phyloP scores from a whole-genome alignment of 2,329 filamentous ascomycete genomes.

The Fusarium duplospermum region DNA sequence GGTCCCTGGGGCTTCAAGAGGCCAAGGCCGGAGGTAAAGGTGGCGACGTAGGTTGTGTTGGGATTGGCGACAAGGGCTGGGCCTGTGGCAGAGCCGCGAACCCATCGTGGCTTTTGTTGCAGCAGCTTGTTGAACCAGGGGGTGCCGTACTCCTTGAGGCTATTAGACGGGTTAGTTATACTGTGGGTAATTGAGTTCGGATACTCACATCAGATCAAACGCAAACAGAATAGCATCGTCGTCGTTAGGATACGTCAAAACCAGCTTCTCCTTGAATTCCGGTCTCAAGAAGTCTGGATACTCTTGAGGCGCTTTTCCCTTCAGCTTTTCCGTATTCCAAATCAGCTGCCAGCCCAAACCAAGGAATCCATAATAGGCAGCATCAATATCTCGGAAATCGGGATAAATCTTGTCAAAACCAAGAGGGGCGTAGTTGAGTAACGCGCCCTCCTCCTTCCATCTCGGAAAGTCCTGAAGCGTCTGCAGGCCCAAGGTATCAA shows the following conservation, averaged over 20 bases:
- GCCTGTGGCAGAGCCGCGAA: constrained; percentile 61
- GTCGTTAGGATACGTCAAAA: constrained; percentile 66
- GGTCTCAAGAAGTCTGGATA: constrained; percentile 58
- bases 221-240: constrained; percentile 65
- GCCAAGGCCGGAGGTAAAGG: constrained; percentile 47
- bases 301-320: constrained; percentile 8
- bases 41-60: constrained; percentile 44
- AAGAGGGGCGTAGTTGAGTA: constrained; percentile 59
- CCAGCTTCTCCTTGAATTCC: constrained; percentile 63
- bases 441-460: constrained; percentile 57
- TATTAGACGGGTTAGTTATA: constrained; percentile 2
- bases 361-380: constrained; percentile 49
- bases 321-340: constrained; percentile 38
- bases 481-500: constrained; percentile 60
- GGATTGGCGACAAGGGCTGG: constrained; percentile 46
- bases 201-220: constrained; percentile 58
- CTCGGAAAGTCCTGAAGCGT: constrained; percentile 61
- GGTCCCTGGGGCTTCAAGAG: not conserved
- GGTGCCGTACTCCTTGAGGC: constrained; percentile 52
- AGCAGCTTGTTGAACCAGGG: constrained; percentile 58
- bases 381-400: constrained; percentile 52
- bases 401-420: constrained; percentile 55
- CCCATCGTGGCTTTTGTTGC: constrained; percentile 62
- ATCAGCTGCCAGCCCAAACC: constrained; percentile 45
- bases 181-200: not conserved